Evolutionary conservation across 1,284 basidiomycete genomes (phyloP), one percentile per base, ranked within the genome.

Genomic region (Fomitopsis schrenkii): DNA sequence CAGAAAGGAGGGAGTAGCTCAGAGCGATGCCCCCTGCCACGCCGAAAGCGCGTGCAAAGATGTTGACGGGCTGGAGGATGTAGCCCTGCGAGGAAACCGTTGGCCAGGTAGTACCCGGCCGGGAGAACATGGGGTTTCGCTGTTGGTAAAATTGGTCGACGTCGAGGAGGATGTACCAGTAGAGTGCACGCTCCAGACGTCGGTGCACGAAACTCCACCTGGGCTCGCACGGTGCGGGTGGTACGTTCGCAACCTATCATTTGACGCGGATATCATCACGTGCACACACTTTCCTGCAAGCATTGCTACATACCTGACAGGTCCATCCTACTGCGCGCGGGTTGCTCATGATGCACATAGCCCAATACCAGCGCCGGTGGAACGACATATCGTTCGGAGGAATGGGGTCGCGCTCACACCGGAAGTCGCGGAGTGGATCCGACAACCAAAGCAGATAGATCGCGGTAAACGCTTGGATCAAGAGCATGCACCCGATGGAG

Each of bases 1-100:
- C 55, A n/a, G 68, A 65, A 2, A 69, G 38, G 53, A 68, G 26
- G 22, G 58, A 44, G 55, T 75, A 71, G 19, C 67, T 58, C 57
- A 72, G 60, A 30, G 65, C 70, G 12, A 74, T 33, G 12, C 59
- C 58, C 9, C 60, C 62, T 60, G 68, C 68, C 2, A 59, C 61
- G 54, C 59, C 62, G 36, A 46, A 14, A 14, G 63, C 60, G 40
- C 59, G 60, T 5, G 58, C 59, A 22, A 65, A 30, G 41, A 62
- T 57, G 45, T 59, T 61, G 36, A 59, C 33, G 3, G 62, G 62
- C 15, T 52, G 59, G 36, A 36, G 22, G 7, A 65, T 30, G 38
- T 63, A 63, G 17, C 63, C 64, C 7, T 30, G 35, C 53, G 45
- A 5, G 46, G 59, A 10, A 35, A 53, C 7, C 54, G 59, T 26